phyloP scores from a whole-genome alignment of 2,329 filamentous ascomycete genomes.

The Akanthomyces uredinophilus region DNA sequence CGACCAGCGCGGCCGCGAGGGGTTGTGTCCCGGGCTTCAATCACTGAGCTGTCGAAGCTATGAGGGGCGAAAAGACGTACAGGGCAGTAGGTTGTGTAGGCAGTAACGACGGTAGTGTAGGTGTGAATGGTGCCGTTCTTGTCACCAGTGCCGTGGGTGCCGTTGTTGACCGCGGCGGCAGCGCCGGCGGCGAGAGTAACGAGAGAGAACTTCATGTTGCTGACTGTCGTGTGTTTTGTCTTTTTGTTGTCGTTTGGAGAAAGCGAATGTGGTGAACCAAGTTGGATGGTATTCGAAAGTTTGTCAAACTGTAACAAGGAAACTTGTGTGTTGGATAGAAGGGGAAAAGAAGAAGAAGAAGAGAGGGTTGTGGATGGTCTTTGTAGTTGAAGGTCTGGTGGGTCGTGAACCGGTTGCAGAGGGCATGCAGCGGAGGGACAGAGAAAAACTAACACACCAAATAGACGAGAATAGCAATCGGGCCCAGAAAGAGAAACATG shows the following conservation, averaged over 20 bases:
- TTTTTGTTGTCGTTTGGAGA: not conserved
- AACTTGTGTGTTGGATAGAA: not conserved
- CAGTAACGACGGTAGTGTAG: conserved; percentile 21
- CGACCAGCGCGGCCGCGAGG: no score
- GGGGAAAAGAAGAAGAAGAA: not conserved
- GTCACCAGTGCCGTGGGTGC: not conserved
- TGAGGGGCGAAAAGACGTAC: conserved; percentile 27
- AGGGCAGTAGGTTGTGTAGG: conserved; percentile 40
- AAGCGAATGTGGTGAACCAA: conserved; percentile 14
- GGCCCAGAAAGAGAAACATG: not conserved
- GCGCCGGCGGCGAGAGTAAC: conserved; percentile 13
- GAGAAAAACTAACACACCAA: no score
- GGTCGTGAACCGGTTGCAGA: conserved; percentile 1
- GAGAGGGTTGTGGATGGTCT: conserved; percentile 2
- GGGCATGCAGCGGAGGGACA: no score
- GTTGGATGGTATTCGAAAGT: not conserved
- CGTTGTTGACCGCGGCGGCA: conserved; percentile 17
- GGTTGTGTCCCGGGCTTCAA: no score
- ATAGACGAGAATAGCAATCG: not conserved
- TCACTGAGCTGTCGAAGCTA: not conserved
- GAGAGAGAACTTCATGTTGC: conserved; percentile 12
- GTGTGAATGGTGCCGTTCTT: not conserved
- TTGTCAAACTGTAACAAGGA: not conserved
- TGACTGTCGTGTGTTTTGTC: not conserved
- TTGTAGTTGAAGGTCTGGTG: conserved; percentile 10